phyloP scores from a whole-genome alignment of 352 stramenopile genomes.

The Stephanocyclus meneghinianus region DNA sequence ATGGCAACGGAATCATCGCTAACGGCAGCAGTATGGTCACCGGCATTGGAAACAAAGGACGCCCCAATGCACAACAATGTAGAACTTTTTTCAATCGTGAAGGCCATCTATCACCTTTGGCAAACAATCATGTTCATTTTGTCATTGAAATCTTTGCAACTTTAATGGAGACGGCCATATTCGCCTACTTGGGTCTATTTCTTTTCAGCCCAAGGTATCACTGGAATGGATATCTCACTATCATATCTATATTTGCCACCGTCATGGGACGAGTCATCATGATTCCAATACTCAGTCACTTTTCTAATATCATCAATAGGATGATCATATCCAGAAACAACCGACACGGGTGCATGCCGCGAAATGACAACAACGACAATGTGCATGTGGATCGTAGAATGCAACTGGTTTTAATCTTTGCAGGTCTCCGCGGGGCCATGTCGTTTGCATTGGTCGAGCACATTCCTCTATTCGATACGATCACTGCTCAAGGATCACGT shows the following conservation, averaged over 20 bases:
- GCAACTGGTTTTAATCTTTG: slow-evolving; percentile 77
- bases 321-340: slow-evolving; percentile 30
- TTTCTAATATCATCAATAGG: slow-evolving; percentile 59
- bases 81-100: slow-evolving; percentile 47
- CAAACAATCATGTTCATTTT: slow-evolving; percentile 76
- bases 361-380: slow-evolving; percentile 16
- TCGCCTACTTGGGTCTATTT: slow-evolving; percentile 83
- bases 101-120: slow-evolving; percentile 47
- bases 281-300: slow-evolving; percentile 63
- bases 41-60: not conserved
- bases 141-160: slow-evolving; percentile 75
- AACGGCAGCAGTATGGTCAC: not conserved
- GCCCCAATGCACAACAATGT: slow-evolving; percentile 30
- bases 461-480: slow-evolving; percentile 79
- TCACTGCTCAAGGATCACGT: slow-evolving; percentile 67
- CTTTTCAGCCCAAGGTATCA: slow-evolving; percentile 79
- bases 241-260: slow-evolving; percentile 67
- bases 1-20: slow-evolving; percentile 38
- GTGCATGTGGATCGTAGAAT: slow-evolving; percentile 61
- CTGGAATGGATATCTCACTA: slow-evolving; percentile 64
- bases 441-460: slow-evolving; percentile 82
- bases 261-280: slow-evolving; percentile 74
- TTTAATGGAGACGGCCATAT: slow-evolving; percentile 82
- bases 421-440: slow-evolving; percentile 80
- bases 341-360: not conserved